Evolutionary conservation across 768 basidiomycete genomes (phyloP).

Genomic region (Kwoniella europaea): DNA sequence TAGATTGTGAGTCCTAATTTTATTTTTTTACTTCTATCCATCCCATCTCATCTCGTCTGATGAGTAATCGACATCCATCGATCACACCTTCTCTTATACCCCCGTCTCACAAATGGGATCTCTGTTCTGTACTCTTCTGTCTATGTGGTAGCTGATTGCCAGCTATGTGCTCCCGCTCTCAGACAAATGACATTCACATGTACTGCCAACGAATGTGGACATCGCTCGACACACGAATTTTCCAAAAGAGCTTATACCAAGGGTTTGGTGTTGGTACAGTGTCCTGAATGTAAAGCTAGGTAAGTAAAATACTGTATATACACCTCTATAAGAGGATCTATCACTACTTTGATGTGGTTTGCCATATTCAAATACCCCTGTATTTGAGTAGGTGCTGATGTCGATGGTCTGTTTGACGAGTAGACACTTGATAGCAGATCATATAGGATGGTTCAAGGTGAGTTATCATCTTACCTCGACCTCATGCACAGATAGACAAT

Average conservation of each 20-base stretch:
- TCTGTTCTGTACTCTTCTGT: no score
- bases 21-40: no score
- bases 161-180: neutral
- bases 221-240: constrained; percentile 86
- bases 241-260: constrained; percentile 79
- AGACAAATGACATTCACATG: constrained; percentile 58
- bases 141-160: neutral
- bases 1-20: constrained; percentile 37
- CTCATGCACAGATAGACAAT: no score
- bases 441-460: constrained; percentile 58
- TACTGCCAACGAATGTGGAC: constrained; percentile 63
- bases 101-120: neutral
- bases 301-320: no score
- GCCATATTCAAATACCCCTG: no score
- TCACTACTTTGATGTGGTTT: no score
- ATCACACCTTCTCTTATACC: neutral
- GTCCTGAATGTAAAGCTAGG: constrained; percentile 88
- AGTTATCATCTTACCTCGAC: no score
- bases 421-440: constrained; percentile 58
- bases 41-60: neutral
- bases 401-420: neutral
- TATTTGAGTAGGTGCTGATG: no score
- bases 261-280: constrained; percentile 88
- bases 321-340: no score
- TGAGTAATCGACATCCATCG: neutral